Conservation (phyloP, 805 yeast species). For the Candida ovalis region DNA sequence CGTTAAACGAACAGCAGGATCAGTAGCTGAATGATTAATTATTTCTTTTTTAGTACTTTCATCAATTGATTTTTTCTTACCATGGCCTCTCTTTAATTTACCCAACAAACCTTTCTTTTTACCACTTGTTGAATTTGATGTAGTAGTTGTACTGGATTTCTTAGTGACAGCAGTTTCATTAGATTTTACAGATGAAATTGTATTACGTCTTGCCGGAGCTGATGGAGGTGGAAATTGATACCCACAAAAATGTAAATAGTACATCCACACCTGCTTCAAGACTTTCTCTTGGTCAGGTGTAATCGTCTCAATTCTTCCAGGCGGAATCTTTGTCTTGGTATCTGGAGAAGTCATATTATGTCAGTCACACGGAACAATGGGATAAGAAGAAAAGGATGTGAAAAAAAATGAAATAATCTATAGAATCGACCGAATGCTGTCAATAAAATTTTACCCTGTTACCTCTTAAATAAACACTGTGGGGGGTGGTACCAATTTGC, state of each 20-base stretch:
- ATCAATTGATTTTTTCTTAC: slow-evolving; percentile 22
- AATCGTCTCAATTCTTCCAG: slow-evolving; percentile 44
- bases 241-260: slow-evolving; percentile 58
- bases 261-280: slow-evolving; percentile 70
- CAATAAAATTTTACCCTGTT: too few species aligned
- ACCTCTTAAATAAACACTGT: too few species aligned
- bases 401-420: too few species aligned
- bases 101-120: slow-evolving; percentile 33
- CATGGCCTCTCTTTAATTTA: slow-evolving; percentile 25
- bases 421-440: too few species aligned
- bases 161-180: slow-evolving; percentile 8
- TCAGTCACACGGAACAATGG: too few species aligned
- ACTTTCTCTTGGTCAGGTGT: slow-evolving; percentile 56
- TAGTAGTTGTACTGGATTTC: slow-evolving; percentile 7
- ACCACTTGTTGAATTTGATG: slow-evolving; percentile 10
- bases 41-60: slow-evolving; percentile 16
- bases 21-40: slow-evolving; percentile 20
- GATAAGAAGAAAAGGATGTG: background rate
- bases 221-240: slow-evolving; percentile 25
- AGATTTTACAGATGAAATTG: slow-evolving; percentile 29
- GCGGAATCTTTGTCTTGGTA: slow-evolving; percentile 11
- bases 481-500: too few species aligned
- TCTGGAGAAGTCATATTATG: slow-evolving; percentile 1
- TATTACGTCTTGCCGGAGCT: slow-evolving; percentile 16
- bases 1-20: slow-evolving; percentile 26